Percentiles rank a stretch among this genome's conserved stretches.
Conservation (phyloP, 2,329 filamentous ascomycete genomes). For the Thermochaetoides dissita region DNA sequence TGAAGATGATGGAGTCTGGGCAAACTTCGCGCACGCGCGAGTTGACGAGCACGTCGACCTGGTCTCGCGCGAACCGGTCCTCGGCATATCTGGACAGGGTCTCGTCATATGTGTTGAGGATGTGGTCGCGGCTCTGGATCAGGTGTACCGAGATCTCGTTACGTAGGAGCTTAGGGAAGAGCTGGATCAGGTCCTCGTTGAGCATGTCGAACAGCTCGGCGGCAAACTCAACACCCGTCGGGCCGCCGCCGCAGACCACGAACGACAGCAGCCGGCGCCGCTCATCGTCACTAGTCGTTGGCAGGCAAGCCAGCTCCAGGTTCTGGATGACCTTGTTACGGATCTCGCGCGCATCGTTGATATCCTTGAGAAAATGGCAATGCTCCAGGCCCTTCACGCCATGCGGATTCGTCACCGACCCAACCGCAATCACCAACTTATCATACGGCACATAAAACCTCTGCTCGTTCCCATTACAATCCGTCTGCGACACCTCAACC, state of each 20-base stretch:
- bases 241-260: constrained; percentile 87
- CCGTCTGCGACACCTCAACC: constrained; percentile 67
- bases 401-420: constrained; percentile 85
- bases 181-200: constrained; percentile 76
- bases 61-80: constrained; percentile 76
- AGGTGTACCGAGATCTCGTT: constrained; percentile 97
- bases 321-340: constrained; percentile 81
- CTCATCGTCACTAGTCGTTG: constrained; percentile 80
- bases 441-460: constrained; percentile 95
- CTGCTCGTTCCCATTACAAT: constrained; percentile 55
- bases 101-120: constrained; percentile 96
- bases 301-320: constrained; percentile 80
- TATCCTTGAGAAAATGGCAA: constrained; percentile 90
- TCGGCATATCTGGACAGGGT: constrained; percentile 86
- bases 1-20: constrained; percentile 74
- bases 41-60: constrained; percentile 84
- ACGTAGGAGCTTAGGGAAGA: constrained; percentile 79
- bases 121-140: constrained; percentile 87
- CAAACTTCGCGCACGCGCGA: constrained; percentile 82
- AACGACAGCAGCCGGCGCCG: constrained; percentile 80
- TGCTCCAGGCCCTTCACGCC: constrained; percentile 90
- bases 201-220: constrained; percentile 91
- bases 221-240: constrained; percentile 94
- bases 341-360: constrained; percentile 80
- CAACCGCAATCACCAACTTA: constrained; percentile 85